These are phyloP conservation scores for Penicillium hordei DNA, from an alignment of 2,329 filamentous ascomycete species.

Conservation along the genomic window DNA sequence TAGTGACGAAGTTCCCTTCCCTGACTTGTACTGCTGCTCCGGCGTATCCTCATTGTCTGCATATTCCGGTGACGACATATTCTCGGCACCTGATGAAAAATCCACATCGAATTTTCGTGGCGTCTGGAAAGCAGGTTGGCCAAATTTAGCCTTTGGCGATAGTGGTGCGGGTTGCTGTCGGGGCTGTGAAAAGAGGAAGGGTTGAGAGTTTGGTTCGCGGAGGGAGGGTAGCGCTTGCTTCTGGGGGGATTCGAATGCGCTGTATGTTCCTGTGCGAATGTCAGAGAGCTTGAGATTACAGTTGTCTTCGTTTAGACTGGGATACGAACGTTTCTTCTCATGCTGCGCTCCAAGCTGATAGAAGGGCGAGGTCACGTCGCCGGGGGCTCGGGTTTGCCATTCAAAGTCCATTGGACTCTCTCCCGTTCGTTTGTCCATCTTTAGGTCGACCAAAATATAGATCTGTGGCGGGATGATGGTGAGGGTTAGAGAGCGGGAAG, in stretches of 20 bases:
- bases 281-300: slow-evolving; percentile 5
- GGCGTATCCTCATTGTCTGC: slow-evolving; percentile 52
- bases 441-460: slow-evolving; percentile 10
- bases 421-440: slow-evolving; percentile 41
- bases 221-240: slow-evolving; percentile 51
- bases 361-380: slow-evolving; percentile 49
- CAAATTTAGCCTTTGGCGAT: slow-evolving; percentile 37
- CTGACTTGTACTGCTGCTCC: slow-evolving; percentile 37
- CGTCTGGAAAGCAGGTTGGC: slow-evolving; percentile 49
- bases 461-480: slow-evolving; percentile 8
- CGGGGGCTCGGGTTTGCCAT: slow-evolving; percentile 48
- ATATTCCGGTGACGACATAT: slow-evolving; percentile 46
- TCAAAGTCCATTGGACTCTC: slow-evolving; percentile 55
- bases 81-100: slow-evolving; percentile 50
- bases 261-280: slow-evolving; percentile 37
- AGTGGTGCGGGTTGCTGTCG: slow-evolving; percentile 32
- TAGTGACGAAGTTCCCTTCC: slow-evolving; percentile 39
- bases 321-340: slow-evolving; percentile 46
- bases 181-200: slow-evolving; percentile 50
- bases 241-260: slow-evolving; percentile 47
- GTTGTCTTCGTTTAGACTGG: background rate
- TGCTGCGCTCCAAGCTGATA: slow-evolving; percentile 48
- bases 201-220: slow-evolving; percentile 51
- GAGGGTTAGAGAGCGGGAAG: slow-evolving; percentile 15
- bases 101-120: slow-evolving; percentile 50